These are phyloP conservation scores for Phaeosphaeriaceae sp. DNA, from an alignment of 2,329 filamentous ascomycete genomes.

Conservation along the genomic window DNA sequence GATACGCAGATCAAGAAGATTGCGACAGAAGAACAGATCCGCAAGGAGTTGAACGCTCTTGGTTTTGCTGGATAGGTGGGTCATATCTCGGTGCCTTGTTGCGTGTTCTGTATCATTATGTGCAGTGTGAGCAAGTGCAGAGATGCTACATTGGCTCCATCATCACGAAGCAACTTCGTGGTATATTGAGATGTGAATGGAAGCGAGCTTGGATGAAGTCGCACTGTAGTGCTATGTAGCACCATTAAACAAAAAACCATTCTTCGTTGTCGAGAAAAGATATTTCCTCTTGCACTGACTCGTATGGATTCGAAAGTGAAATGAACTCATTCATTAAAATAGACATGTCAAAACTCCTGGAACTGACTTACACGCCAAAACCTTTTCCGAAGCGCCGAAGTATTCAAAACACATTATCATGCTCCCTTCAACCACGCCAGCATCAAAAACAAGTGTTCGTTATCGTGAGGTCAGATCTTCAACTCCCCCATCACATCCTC, in stretches of 20 bases:
- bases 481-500: constrained; percentile 34
- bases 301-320: no score
- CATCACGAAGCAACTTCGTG: neutral
- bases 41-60: constrained; percentile 78
- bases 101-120: neutral
- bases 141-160: neutral
- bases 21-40: constrained; percentile 80
- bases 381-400: no score
- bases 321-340: no score
- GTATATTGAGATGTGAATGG: neutral
- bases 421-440: no score
- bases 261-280: constrained; percentile 6
- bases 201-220: constrained; percentile 2
- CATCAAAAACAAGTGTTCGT: no score
- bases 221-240: constrained; percentile 3
- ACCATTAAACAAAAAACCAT: constrained; percentile 4
- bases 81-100: neutral
- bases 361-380: no score
- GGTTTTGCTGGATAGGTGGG: constrained; percentile 47
- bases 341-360: no score
- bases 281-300: no score
- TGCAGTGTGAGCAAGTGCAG: neutral
- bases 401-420: no score
- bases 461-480: constrained; percentile 17
- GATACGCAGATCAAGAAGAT: constrained; percentile 99